Percentiles rank a stretch among this genome's conserved stretches.
Conservation (phyloP, 495 filamentous ascomycete species). For the Talaromyces adpressus region DNA sequence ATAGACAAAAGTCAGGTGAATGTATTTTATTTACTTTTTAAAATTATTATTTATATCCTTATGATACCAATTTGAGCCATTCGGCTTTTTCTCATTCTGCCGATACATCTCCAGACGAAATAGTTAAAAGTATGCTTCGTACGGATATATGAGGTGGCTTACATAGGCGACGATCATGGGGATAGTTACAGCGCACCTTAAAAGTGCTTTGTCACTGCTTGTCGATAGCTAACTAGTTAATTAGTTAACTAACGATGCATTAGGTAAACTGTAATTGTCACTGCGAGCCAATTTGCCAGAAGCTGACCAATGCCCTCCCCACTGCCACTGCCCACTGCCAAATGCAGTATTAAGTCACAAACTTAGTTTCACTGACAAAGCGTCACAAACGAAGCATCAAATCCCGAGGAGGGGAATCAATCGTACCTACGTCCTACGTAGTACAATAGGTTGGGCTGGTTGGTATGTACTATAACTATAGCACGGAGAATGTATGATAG, state of each 20-base stretch:
- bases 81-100: background rate
- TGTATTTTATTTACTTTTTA: background rate
- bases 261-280: background rate
- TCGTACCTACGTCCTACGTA: background rate
- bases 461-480: no score
- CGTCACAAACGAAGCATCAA: background rate
- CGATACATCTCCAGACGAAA: no score
- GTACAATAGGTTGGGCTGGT: no score
- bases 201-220: no score
- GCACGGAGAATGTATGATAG: background rate
- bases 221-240: background rate
- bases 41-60: background rate
- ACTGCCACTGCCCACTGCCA: background rate
- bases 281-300: no score
- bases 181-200: background rate
- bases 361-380: background rate
- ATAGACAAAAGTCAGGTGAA: background rate
- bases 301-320: no score
- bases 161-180: background rate
- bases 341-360: background rate
- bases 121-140: background rate
- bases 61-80: constrained; percentile 3
- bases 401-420: background rate
- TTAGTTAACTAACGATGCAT: background rate
- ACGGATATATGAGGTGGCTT: background rate